Base-by-base conservation (phyloP, 768 basidiomycete genomes). In the Suillus subluteus region DNA sequence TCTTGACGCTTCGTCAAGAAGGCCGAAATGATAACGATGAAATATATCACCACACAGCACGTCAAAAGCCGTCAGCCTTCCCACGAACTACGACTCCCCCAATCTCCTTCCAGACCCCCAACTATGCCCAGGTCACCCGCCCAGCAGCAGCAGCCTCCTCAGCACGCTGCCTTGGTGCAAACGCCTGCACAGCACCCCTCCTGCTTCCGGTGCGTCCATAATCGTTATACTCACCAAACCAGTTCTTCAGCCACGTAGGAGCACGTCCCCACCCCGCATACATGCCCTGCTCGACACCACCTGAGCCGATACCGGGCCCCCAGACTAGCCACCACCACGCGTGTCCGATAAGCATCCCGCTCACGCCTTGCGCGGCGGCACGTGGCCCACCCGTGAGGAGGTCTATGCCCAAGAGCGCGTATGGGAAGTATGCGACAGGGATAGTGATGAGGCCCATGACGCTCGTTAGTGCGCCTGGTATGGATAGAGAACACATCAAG, bases 281-380 rank as follows among this genome's bases (percentile, higher is more conserved):
- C 11, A 75, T 70, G 1, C 87, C 82, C 40, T 68, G 73, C 23
- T 77, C 75, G 46, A 69, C 61, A 43, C 76, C 82, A 35, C 83
- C 72, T 71, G 74, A 82, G n/a, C 81, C 73, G 21, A 76, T 79
- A 40, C 79, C 79, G 11, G 75, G 65, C 32, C 86, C 84, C 83
- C 88, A 88, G 9, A 92, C 82, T 32, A 80, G 73, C 88, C 88
- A 92, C 88, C 90, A 94, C 91, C 92, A 95, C 11, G 86, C 74
- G 73, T 96, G 93, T 0, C 94, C 94, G 3, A 89, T 85, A 40
- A 92, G 82, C 41, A 91, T 84, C 9, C 95, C 95, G 0, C 89
- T 88, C 58, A 93, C 74, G 32, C 84, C 79, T 35, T 81, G 72
- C 8, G 87, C 84, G 5, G 88, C 91, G 4, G 83, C 85, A 1